Evolutionary conservation across 2,329 filamentous ascomycete species (phyloP).

Genomic region (Pseudopithomyces maydicus): DNA sequence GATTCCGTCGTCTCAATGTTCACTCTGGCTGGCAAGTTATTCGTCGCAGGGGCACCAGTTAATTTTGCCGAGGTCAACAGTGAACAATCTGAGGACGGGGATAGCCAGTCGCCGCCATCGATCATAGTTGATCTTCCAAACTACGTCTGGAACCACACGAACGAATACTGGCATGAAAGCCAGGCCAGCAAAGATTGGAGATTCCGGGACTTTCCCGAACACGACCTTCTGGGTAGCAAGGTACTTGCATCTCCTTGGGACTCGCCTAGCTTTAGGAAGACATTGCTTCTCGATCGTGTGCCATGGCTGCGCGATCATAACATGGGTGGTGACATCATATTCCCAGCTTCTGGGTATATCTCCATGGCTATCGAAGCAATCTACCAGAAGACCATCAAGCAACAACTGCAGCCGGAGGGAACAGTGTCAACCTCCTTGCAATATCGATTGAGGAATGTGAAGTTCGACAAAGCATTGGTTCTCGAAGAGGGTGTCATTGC

Average conservation of each 20-base stretch:
- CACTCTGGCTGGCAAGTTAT: background rate
- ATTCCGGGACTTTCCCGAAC: slow-evolving; percentile 10
- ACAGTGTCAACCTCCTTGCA: background rate
- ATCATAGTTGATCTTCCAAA: background rate
- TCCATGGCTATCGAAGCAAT: slow-evolving; percentile 34
- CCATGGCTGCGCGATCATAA: slow-evolving; percentile 34
- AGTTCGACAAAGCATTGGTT: background rate
- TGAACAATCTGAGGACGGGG: background rate
- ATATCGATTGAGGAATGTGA: background rate
- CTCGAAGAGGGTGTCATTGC: background rate
- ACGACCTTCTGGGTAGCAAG: slow-evolving; percentile 17
- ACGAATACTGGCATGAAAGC: slow-evolving; percentile 24
- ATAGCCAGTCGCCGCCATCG: background rate
- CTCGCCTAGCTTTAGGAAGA: slow-evolving; percentile 23
- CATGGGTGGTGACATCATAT: slow-evolving; percentile 22
- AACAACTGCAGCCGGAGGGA: too few species aligned
- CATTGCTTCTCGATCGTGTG: slow-evolving; percentile 15
- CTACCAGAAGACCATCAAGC: background rate
- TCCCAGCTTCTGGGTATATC: slow-evolving; percentile 33
- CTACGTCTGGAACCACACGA: slow-evolving; percentile 23
- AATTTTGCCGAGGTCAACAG: background rate
- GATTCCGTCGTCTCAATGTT: background rate
- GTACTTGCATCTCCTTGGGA: slow-evolving; percentile 43
- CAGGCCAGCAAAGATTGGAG: slow-evolving; percentile 12
- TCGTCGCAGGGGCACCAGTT: background rate